These are phyloP conservation scores for Amanita molliuscula DNA, from an alignment of 768 basidiomycete species.

Conservation along the genomic window DNA sequence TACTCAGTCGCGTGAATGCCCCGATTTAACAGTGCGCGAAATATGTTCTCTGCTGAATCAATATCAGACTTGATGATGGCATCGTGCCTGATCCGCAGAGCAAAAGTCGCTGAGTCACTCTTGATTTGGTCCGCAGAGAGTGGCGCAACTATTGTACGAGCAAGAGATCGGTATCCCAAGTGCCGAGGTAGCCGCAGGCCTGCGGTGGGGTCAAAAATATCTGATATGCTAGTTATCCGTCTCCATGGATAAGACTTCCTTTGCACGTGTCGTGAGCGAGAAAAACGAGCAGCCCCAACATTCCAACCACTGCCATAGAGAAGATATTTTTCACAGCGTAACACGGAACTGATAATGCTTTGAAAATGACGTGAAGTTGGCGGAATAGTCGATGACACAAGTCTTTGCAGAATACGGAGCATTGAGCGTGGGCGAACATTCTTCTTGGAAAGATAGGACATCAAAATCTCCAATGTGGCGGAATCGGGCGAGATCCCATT, in stretches of 20 bases:
- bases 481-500: slow-evolving; percentile 40
- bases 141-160: slow-evolving; percentile 34
- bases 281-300: slow-evolving; percentile 26
- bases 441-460: slow-evolving; percentile 37
- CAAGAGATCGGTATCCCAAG: slow-evolving; percentile 18
- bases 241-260: background rate
- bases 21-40: slow-evolving; percentile 48
- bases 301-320: slow-evolving; percentile 38
- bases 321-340: slow-evolving; percentile 42
- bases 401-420: slow-evolving; percentile 32
- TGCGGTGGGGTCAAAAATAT: slow-evolving; percentile 38
- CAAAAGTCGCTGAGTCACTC: slow-evolving; percentile 47
- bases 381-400: slow-evolving; percentile 29
- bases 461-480: slow-evolving; percentile 43
- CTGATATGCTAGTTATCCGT: slow-evolving; percentile 15
- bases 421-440: slow-evolving; percentile 35
- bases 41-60: slow-evolving; percentile 39
- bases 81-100: slow-evolving; percentile 55
- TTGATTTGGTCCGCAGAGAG: slow-evolving; percentile 36
- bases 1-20: slow-evolving; percentile 65
- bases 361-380: slow-evolving; percentile 52
- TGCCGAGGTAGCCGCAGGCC: slow-evolving; percentile 28
- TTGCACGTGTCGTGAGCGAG: slow-evolving; percentile 7
- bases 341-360: slow-evolving; percentile 37
- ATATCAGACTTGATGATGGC: slow-evolving; percentile 42